Evolutionary conservation across 2,329 filamentous ascomycete species (phyloP).

Genomic region (Fusarium cyanostomum): DNA sequence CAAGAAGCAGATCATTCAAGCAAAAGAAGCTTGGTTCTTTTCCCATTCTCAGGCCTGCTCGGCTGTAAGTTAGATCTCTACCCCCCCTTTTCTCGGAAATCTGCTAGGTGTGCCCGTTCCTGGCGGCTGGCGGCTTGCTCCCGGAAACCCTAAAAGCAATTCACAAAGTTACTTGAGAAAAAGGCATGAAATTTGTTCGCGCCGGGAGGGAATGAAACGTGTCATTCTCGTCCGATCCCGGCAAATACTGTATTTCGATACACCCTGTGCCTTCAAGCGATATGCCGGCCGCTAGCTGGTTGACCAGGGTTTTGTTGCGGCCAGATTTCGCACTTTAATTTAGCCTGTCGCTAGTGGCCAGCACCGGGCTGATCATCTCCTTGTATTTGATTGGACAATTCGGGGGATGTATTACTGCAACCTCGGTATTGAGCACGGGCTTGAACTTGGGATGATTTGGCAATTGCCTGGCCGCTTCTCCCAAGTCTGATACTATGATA

Average conservation of each 20-base stretch:
- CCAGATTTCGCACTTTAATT: background rate
- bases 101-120: slow-evolving; percentile 14
- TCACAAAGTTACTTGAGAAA: background rate
- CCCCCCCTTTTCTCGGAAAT: slow-evolving; percentile 22
- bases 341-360: slow-evolving; percentile 12
- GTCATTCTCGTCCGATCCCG: slow-evolving; percentile 23
- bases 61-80: slow-evolving; percentile 28
- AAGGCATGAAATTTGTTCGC: background rate
- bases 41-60: slow-evolving; percentile 26
- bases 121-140: slow-evolving; percentile 33
- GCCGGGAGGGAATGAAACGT: background rate
- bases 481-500: no score
- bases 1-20: background rate
- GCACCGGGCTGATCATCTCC: slow-evolving; percentile 30
- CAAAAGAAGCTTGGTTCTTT: slow-evolving; percentile 5
- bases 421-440: slow-evolving; percentile 27
- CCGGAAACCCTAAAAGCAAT: slow-evolving; percentile 23
- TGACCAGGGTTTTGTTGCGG: slow-evolving; percentile 8
- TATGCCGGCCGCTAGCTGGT: slow-evolving; percentile 9
- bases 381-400: slow-evolving; percentile 33
- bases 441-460: slow-evolving; percentile 19
- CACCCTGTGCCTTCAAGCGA: slow-evolving; percentile 1
- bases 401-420: slow-evolving; percentile 19
- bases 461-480: no score
- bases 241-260: slow-evolving; percentile 2